These are phyloP conservation scores for Triticum turgidum DNA, from an alignment of 176 grass and related monocot species.

Conservation along the genomic window DNA sequence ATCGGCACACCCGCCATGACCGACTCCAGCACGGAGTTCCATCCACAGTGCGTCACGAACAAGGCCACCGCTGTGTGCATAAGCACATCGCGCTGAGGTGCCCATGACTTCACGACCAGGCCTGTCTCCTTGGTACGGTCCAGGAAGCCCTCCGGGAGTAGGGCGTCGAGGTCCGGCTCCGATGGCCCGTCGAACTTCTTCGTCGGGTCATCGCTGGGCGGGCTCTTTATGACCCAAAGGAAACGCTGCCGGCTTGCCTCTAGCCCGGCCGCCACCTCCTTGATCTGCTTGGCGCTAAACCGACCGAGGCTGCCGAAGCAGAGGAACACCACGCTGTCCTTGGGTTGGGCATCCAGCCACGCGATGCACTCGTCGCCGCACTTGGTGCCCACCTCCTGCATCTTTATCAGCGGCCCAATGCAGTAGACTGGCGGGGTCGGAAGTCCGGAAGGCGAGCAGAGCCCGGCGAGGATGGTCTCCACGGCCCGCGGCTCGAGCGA, in stretches of 20 bases:
- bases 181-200: not conserved
- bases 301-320: conserved; percentile 8
- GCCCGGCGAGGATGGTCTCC: not conserved
- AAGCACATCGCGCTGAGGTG: conserved; percentile 1
- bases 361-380: not conserved
- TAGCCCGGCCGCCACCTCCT: not conserved
- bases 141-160: not conserved
- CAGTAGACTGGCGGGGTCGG: conserved; percentile 28
- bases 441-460: not conserved
- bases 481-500: conserved; percentile 30
- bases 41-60: conserved; percentile 48
- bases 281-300: not conserved
- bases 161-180: not conserved
- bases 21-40: conserved; percentile 42
- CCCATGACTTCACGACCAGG: not conserved
- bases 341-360: not conserved
- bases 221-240: not conserved
- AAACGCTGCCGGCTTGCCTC: not conserved
- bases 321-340: not conserved
- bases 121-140: not conserved
- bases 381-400: not conserved
- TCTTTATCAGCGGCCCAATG: not conserved
- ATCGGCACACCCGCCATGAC: conserved; percentile 35
- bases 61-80: not conserved
- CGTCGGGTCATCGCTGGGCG: not conserved